Conservation (phyloP, 257 asterid genomes). For the Plantago elongata region DNA sequence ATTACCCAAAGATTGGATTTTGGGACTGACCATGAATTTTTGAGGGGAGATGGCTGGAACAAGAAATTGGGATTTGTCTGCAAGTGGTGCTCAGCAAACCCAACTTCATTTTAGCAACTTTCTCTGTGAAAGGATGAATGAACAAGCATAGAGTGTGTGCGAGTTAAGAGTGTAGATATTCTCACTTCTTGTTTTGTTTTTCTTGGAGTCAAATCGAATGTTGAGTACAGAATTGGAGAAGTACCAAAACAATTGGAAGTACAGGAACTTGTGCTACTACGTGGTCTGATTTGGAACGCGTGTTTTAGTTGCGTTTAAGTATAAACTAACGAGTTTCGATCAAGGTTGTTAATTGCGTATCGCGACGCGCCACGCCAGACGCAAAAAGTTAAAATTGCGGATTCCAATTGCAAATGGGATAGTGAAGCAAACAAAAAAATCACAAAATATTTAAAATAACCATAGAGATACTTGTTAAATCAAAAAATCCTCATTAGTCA, state of each 20-base stretch:
- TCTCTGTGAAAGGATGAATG: no score
- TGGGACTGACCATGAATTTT: constrained; percentile 24
- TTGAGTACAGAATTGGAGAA: not conserved
- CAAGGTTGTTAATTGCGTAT: no score
- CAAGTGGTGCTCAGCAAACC: constrained; percentile 21
- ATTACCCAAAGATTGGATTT: not conserved
- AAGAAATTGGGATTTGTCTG: constrained; percentile 18
- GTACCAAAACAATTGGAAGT: not conserved
- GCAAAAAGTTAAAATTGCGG: no score
- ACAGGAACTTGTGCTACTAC: no score
- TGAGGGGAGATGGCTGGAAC: constrained; percentile 24
- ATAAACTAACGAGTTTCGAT: no score
- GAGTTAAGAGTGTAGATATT: constrained; percentile 6
- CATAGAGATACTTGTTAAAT: no score
- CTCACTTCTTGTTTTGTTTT: not conserved
- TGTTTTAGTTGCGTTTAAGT: not conserved
- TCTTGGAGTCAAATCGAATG: not conserved
- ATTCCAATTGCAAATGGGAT: no score
- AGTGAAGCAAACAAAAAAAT: no score
- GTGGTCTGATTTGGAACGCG: not conserved
- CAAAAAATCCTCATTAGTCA: no score
- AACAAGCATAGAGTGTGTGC: no score
- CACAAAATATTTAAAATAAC: no score
- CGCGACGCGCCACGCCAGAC: no score
- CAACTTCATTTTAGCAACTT: constrained; percentile 27